Percentiles rank a stretch among this genome's conserved stretches.
Evolutionary conservation across 257 asterid genomes (phyloP).

Genomic region (Scutellaria baicalensis): DNA sequence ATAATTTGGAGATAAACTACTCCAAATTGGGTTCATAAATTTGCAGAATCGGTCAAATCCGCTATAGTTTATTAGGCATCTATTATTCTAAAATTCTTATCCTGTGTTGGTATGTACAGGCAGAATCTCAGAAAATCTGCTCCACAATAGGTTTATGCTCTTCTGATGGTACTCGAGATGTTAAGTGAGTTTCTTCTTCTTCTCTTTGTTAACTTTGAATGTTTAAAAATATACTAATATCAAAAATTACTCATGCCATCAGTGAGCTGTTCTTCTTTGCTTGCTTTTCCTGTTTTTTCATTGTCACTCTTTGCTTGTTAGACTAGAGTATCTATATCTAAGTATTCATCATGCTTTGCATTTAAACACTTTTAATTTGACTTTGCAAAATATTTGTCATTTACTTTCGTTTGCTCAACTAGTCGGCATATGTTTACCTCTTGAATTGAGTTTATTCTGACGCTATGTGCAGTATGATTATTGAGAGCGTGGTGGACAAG

Average conservation of each 20-base stretch:
- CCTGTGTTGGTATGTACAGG: constrained; percentile 31
- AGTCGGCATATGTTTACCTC: background rate
- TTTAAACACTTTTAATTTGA: background rate
- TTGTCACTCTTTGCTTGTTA: background rate
- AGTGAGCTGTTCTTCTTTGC: background rate
- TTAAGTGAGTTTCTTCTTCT: constrained; percentile 36
- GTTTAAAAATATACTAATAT: background rate
- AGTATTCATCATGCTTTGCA: background rate
- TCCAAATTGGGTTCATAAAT: background rate
- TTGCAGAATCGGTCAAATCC: background rate
- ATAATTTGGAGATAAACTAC: background rate
- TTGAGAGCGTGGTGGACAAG: constrained; percentile 77
- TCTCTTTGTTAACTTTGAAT: background rate
- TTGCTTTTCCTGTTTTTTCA: background rate
- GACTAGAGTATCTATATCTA: background rate
- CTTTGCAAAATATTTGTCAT: background rate
- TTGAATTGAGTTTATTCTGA: constrained; percentile 13
- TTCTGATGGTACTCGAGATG: constrained; percentile 45
- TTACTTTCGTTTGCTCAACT: background rate
- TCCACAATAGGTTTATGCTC: constrained; percentile 60
- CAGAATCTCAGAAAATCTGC: constrained; percentile 52
- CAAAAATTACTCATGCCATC: background rate
- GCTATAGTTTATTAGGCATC: constrained; percentile 1
- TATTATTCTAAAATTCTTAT: background rate
- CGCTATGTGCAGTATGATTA: constrained; percentile 46